Evolutionary conservation across 179 eudicot species (phyloP).

Genomic region (Actinidia polygama): DNA sequence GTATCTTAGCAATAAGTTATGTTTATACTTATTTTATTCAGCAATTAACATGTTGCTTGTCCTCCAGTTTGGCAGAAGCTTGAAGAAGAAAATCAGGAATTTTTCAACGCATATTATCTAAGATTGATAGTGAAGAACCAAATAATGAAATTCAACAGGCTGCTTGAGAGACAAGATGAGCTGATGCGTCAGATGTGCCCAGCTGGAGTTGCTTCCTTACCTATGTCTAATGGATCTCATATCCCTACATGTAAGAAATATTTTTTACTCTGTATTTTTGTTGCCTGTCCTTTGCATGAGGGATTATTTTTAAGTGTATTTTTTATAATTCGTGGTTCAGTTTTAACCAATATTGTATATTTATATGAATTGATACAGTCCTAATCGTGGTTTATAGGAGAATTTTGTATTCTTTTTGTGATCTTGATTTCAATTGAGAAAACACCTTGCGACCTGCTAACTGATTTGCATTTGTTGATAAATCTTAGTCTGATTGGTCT

Average conservation of each 20-base stretch:
- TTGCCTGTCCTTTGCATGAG: not conserved
- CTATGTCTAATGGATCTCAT: slow-evolving; percentile 72
- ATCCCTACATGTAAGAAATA: slow-evolving; percentile 59
- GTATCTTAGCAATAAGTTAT: not conserved
- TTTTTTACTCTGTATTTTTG: not conserved
- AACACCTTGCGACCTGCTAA: not conserved
- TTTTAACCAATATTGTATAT: not conserved
- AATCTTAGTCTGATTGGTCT: too few relatives aligned
- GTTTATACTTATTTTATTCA: slow-evolving; percentile 10
- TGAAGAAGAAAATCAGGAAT: slow-evolving; percentile 88
- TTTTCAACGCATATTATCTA: slow-evolving; percentile 82
- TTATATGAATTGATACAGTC: not conserved
- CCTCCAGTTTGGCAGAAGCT: slow-evolving; percentile 91
- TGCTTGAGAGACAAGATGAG: slow-evolving; percentile 76
- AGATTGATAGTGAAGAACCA: slow-evolving; percentile 80
- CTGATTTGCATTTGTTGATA: not conserved
- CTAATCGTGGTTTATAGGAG: not conserved
- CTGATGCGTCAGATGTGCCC: slow-evolving; percentile 64
- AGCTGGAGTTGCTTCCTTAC: slow-evolving; percentile 50
- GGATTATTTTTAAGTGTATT: not conserved
- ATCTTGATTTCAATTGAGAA: not conserved
- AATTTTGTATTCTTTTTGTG: not conserved
- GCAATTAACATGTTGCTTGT: slow-evolving; percentile 13
- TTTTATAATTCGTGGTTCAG: not conserved
- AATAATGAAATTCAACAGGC: slow-evolving; percentile 59